Evolutionary conservation across 345 rosid species (phyloP), one percentile per base, ranked within the genome.

Genomic region (Adansonia digitata): DNA sequence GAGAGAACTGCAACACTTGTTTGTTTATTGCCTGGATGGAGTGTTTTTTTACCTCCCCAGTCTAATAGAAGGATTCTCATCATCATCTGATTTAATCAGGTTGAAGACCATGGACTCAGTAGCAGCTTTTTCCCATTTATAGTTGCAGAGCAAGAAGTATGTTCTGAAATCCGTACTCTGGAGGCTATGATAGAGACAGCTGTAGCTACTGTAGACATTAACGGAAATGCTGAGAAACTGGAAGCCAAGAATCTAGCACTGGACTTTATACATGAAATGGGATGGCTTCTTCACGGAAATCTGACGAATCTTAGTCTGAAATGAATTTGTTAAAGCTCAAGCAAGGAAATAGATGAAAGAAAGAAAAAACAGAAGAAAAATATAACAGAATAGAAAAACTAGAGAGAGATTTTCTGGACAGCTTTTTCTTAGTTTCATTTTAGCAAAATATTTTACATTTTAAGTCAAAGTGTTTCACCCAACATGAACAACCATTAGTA

Each of bases 211-310:
- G 74, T 72, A 46, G 77, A 73, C 56, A 76, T 71, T 63, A 17
- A 40, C 45, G 55, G 53, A 18, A 77, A 74, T 22, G 49, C 49
- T 39, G 81, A 77, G 76, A 85, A 72, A 66, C n/a, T 74, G 74
- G 88, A 83, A 82, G 77, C 80, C 43, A 90, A 81, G 78, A 82
- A 77, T 73, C 86, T 80, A 77, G 91, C 92, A 5, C 71, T 86
- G 75, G 88, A 90, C 71, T 90, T 90, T 51, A 69, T 90, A 49
- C 82, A 88, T 70, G 95, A 90, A 86, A 82, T 90, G 79, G 92
- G 95, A 52, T 90, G 95, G 95, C 91, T 88, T 80, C 87, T 90
- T 75, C 95, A 86, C 62, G 81, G 91, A 71, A 81, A 79, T 70
- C 88, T 24, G 27, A 39, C 74, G n/a, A n/a, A n/a, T n/a, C n/a